Base-by-base conservation (phyloP, 2,329 filamentous ascomycete genomes). In the Mycosphaerelloides madeirae region DNA sequence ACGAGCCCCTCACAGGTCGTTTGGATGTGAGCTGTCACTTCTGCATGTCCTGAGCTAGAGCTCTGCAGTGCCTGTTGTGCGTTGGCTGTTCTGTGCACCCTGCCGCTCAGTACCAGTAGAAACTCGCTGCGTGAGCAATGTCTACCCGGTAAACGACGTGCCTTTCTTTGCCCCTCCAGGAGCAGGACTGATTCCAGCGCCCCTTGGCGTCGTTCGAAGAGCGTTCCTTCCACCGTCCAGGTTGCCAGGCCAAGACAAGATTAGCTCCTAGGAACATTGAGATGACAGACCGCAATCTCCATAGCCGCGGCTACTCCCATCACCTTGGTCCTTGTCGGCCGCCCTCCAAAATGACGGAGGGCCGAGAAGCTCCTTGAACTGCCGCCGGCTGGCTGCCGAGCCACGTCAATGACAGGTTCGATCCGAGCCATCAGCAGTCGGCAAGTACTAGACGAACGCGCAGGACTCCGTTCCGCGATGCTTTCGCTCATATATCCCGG, bases 61-160 rank as follows among this genome's bases (percentile, higher is more conserved):
- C 22, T 6, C 22, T 25, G 22, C 40, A 46, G 44, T 38, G 33
- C 32, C 33, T 41, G 41, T 19, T 41, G 33, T 33, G 39, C 43
- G 41, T 29, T 36, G 46, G 35, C 34, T 38, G 43, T 22, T 29
- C 36, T 46, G 41, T 44, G 53, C 53, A 53, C 44, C 45, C 41
- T 53, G 43, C 53, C 53, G 53, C 47, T 38, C 42, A 43, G 48
- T 53, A 49, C 48, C 50, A 47, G 34, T 44, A 35, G 45, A 44
- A 19, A 35, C 41, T 43, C 45, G 46, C 46, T 46, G 42, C 40
- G 43, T 42, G 40, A 33, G 36, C 28, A 40, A 37, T 43, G 43
- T 36, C 35, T 38, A 47, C 43, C 48, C 41, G 43, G 51, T 44
- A 35, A 51, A 54, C 51, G 41, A 36, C 14, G 39, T 34, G 5